Conservation (phyloP, 257 asterid genomes). For the Schizonepeta tenuifolia region DNA sequence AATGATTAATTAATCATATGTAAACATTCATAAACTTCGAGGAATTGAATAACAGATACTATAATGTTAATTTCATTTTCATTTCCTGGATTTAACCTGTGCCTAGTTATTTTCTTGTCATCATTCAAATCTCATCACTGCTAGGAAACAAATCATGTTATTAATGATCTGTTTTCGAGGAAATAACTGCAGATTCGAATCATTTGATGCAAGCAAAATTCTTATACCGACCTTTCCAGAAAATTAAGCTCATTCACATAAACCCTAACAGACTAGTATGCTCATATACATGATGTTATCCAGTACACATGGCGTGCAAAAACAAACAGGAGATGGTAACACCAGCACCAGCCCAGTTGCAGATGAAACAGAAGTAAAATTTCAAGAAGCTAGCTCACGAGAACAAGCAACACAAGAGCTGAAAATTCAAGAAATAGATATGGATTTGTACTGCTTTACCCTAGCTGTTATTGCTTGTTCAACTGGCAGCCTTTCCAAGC, state of each 20-base stretch:
- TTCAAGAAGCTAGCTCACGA: not conserved
- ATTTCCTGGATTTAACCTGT: not conserved
- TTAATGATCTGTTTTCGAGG: too few species aligned
- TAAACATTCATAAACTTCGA: too few species aligned
- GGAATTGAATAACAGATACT: too few species aligned
- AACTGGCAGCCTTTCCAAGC: slow-evolving; percentile 96
- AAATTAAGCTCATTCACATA: not conserved
- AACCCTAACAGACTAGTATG: not conserved
- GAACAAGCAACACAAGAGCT: not conserved
- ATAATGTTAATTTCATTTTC: not conserved
- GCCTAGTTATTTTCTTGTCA: too few species aligned
- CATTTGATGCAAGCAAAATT: too few species aligned
- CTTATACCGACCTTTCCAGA: not conserved
- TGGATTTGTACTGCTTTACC: slow-evolving; percentile 78
- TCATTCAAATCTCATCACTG: too few species aligned
- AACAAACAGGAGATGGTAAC: not conserved
- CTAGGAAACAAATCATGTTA: too few species aligned
- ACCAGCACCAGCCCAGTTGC: not conserved
- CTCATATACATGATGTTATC: not conserved
- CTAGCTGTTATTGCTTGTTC: slow-evolving; percentile 86
- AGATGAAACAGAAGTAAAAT: not conserved
- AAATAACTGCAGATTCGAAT: too few species aligned
- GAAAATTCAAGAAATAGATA: slow-evolving; percentile 48
- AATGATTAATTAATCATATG: not conserved
- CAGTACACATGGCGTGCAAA: not conserved